A percentile compares a stretch with the other conserved stretches of the same genome.
These are phyloP conservation scores for Onygenales sp. DNA, from an alignment of 2,329 filamentous ascomycete species.

Conservation along the genomic window DNA sequence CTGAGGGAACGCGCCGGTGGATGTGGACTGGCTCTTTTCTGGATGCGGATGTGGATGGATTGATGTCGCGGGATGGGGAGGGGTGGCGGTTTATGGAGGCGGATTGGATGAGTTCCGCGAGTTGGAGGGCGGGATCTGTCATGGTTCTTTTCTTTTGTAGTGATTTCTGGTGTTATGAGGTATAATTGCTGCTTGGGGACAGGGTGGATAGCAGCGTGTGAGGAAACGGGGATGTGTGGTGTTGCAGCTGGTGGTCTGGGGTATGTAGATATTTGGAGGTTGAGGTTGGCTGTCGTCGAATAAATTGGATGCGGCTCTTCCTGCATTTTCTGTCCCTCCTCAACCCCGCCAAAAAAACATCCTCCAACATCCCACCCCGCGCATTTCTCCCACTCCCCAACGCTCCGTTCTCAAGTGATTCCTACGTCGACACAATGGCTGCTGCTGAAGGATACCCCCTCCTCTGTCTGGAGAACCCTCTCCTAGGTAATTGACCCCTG, in stretches of 20 bases:
- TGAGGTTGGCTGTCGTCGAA: too few relatives aligned
- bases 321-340: not conserved
- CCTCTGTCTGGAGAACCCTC: slow-evolving; percentile 91
- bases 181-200: not conserved
- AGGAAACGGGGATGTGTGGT: too few relatives aligned
- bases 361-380: slow-evolving; percentile 3
- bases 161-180: not conserved
- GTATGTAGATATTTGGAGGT: too few relatives aligned
- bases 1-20: slow-evolving; percentile 6
- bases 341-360: not conserved
- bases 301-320: too few relatives aligned
- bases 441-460: slow-evolving; percentile 72
- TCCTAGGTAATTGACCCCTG: slow-evolving; percentile 59
- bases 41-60: slow-evolving; percentile 67
- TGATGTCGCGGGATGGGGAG: slow-evolving; percentile 64
- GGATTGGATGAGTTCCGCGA: slow-evolving; percentile 72
- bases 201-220: too few relatives aligned
- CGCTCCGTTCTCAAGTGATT: not conserved
- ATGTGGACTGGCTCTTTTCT: slow-evolving; percentile 52
- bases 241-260: too few relatives aligned
- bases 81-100: slow-evolving; percentile 67
- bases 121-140: slow-evolving; percentile 52
- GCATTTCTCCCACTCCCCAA: not conserved
- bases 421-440: slow-evolving; percentile 49
- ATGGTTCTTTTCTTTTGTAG: slow-evolving; percentile 29